Percentiles rank a stretch among this genome's conserved stretches.
phyloP scores from a whole-genome alignment of 345 rosid species.

The Psidium friedrichsthalianum region DNA sequence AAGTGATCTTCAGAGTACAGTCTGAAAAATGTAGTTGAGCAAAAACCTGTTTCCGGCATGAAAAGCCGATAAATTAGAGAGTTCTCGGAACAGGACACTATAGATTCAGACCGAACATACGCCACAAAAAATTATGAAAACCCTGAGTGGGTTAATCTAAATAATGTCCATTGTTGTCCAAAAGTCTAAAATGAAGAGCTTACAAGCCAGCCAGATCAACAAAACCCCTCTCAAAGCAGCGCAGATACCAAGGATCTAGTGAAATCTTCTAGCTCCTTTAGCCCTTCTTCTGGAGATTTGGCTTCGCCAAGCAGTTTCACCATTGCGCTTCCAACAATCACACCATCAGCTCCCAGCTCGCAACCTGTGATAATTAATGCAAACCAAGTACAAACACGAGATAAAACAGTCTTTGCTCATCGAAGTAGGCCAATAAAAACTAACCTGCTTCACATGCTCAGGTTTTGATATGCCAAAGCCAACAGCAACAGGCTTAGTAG shows the following conservation, averaged over 20 bases:
- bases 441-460: conserved; percentile 83
- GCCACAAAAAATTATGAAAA: not conserved
- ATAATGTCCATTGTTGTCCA: not conserved
- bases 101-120: not conserved
- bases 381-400: not conserved
- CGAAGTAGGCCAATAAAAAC: not conserved
- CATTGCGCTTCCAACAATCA: conserved; percentile 92
- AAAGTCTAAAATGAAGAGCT: not conserved
- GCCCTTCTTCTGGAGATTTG: conserved; percentile 70
- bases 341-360: conserved; percentile 90
- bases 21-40: not conserved
- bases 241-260: conserved; percentile 68
- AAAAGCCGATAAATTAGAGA: not conserved
- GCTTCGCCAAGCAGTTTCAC: conserved; percentile 76
- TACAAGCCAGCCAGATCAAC: not conserved
- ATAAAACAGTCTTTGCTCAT: not conserved
- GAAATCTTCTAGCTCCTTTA: conserved; percentile 47
- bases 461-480: conserved; percentile 96
- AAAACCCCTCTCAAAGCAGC: conserved; percentile 16
- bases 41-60: not conserved
- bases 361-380: conserved; percentile 27
- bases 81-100: not conserved
- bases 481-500: conserved; percentile 83
- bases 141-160: not conserved
- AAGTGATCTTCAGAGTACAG: not conserved